Conservation (phyloP, 768 basidiomycete species). For the Collybia mongolica region DNA sequence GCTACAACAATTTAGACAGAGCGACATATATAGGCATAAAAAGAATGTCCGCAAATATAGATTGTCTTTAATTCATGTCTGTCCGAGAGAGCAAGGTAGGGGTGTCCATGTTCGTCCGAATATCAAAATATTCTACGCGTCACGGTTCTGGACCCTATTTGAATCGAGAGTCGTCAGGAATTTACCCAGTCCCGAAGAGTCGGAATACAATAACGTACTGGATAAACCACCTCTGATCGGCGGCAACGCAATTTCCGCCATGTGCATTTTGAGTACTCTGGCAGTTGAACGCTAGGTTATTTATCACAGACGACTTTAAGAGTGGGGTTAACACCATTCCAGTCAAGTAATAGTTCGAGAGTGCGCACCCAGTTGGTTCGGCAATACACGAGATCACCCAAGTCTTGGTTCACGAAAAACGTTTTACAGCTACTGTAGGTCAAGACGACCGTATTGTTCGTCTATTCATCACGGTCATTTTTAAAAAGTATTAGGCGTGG, state of each 20-base stretch:
- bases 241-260: constrained; percentile 44
- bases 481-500: too few relatives aligned
- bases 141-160: too few relatives aligned
- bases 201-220: constrained; percentile 34
- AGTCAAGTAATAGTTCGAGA: neutral
- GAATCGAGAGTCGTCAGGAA: too few relatives aligned
- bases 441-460: neutral
- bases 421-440: constrained; percentile 2
- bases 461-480: neutral
- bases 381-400: neutral
- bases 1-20: too few relatives aligned
- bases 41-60: too few relatives aligned
- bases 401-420: neutral
- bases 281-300: constrained; percentile 1
- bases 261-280: constrained; percentile 39
- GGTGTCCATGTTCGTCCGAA: too few relatives aligned
- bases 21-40: too few relatives aligned
- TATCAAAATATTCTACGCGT: too few relatives aligned
- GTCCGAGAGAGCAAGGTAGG: too few relatives aligned
- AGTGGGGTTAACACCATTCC: neutral
- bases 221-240: constrained; percentile 44
- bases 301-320: neutral
- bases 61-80: too few relatives aligned
- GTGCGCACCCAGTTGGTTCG: constrained; percentile 1
- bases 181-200: too few relatives aligned